phyloP scores from a whole-genome alignment of 495 filamentous ascomycete species.

The Cetradonia linearis region DNA sequence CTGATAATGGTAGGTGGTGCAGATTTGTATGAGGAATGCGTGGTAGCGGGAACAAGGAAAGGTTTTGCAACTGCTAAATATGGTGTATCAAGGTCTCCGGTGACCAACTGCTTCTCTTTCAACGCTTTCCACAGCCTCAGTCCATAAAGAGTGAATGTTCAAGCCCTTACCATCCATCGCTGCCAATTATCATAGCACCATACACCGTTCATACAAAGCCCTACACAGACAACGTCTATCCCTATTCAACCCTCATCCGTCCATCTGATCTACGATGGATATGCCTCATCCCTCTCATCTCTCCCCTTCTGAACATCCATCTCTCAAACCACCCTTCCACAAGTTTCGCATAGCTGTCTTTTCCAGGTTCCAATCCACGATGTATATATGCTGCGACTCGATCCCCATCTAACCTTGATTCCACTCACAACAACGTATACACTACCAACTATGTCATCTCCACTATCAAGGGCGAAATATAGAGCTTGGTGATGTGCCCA shows the following conservation, averaged over 20 bases:
- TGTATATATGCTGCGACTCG: background rate
- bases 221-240: no score
- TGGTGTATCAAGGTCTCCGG: no score
- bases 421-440: background rate
- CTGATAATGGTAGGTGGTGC: background rate
- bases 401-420: background rate
- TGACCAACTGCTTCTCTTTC: no score
- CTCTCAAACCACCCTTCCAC: background rate
- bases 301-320: background rate
- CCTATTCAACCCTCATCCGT: no score
- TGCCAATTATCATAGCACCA: no score
- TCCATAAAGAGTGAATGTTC: no score
- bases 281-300: background rate
- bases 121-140: no score
- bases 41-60: background rate
- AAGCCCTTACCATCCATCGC: no score
- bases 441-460: background rate
- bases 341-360: background rate
- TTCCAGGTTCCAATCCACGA: background rate
- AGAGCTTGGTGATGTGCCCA: background rate
- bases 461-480: background rate
- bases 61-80: background rate
- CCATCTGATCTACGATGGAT: no score
- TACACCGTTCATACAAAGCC: no score
- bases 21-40: background rate